Conservation (phyloP, 2,329 filamentous ascomycete genomes). For the Chaetomium strumarium region DNA sequence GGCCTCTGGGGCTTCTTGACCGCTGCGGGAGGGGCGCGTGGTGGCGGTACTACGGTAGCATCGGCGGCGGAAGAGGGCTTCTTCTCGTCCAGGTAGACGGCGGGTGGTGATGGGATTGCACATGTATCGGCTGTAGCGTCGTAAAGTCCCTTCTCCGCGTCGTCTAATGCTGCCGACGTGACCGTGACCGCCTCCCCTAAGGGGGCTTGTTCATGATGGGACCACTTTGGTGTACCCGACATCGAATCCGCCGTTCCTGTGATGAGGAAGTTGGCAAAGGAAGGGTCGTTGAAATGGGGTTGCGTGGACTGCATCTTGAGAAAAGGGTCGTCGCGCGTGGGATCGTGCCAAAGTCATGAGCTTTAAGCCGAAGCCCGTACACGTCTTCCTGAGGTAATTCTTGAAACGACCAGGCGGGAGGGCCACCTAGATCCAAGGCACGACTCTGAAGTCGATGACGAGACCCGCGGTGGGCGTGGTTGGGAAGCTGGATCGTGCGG, state of each 20-base stretch:
- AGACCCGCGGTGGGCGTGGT: not conserved
- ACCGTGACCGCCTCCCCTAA: constrained; percentile 8
- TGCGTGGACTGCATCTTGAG: not conserved
- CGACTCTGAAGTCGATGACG: constrained; percentile 3
- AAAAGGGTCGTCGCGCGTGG: not conserved
- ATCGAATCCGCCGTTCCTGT: not conserved
- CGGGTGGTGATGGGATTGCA: constrained; percentile 23
- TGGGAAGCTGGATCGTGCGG: not conserved
- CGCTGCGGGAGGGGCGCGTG: constrained; percentile 22
- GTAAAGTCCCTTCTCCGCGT: constrained; percentile 34
- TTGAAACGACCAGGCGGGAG: constrained; percentile 3
- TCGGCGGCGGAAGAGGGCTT: constrained; percentile 19
- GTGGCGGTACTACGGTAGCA: constrained; percentile 30
- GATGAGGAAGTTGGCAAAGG: not conserved
- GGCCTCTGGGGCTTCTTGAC: constrained; percentile 19
- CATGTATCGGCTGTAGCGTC: constrained; percentile 25
- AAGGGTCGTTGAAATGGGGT: not conserved
- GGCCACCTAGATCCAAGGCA: not conserved
- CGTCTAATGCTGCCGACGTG: constrained; percentile 23
- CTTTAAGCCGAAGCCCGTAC: not conserved
- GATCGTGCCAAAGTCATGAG: not conserved
- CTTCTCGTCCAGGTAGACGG: constrained; percentile 22
- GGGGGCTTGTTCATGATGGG: constrained; percentile 16
- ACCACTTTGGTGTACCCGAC: not conserved
- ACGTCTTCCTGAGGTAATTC: not conserved